A percentile compares a stretch with the other conserved stretches of the same genome.
Conservation (phyloP, 2,329 filamentous ascomycete species). For the Penicillium sp. region DNA sequence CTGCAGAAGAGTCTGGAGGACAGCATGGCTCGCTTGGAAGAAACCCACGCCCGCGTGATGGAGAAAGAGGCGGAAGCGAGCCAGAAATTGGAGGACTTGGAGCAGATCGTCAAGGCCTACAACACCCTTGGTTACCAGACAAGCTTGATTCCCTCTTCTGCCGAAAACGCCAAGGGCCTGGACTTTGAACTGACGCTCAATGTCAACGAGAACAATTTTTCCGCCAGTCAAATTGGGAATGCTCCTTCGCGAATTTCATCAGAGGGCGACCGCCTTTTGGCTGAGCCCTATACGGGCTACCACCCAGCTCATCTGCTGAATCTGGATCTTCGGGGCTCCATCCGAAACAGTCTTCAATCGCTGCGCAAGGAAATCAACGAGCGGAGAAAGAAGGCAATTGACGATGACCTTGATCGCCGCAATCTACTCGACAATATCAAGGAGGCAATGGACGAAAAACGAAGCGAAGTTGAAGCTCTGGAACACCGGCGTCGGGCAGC, state of each 20-base stretch:
- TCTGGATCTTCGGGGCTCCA: conserved; percentile 74
- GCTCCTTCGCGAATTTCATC: conserved; percentile 44
- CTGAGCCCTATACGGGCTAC: conserved; percentile 78
- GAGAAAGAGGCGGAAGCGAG: conserved; percentile 88
- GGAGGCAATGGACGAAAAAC: conserved; percentile 94
- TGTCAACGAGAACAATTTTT: conserved; percentile 77
- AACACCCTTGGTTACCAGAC: conserved; percentile 94
- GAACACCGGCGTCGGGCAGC: conserved; percentile 82
- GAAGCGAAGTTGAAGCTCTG: conserved; percentile 83
- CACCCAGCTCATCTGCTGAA: conserved; percentile 84
- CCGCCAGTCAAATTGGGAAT: conserved; percentile 51
- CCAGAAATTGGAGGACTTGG: conserved; percentile 82
- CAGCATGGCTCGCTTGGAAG: conserved; percentile 69
- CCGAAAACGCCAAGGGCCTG: conserved; percentile 74
- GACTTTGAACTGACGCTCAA: conserved; percentile 80
- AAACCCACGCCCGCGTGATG: conserved; percentile 72
- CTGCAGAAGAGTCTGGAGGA: conserved; percentile 83
- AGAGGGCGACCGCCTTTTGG: conserved; percentile 70
- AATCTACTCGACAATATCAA: conserved; percentile 91
- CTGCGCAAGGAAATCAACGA: conserved; percentile 91
- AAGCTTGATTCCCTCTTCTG: conserved; percentile 77
- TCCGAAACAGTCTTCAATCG: conserved; percentile 70
- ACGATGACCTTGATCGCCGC: conserved; percentile 89
- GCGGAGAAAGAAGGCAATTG: conserved; percentile 70
- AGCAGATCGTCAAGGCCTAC: conserved; percentile 81